These are phyloP conservation scores for Chaetomium tenue DNA, from an alignment of 495 filamentous ascomycete species.

Conservation along the genomic window DNA sequence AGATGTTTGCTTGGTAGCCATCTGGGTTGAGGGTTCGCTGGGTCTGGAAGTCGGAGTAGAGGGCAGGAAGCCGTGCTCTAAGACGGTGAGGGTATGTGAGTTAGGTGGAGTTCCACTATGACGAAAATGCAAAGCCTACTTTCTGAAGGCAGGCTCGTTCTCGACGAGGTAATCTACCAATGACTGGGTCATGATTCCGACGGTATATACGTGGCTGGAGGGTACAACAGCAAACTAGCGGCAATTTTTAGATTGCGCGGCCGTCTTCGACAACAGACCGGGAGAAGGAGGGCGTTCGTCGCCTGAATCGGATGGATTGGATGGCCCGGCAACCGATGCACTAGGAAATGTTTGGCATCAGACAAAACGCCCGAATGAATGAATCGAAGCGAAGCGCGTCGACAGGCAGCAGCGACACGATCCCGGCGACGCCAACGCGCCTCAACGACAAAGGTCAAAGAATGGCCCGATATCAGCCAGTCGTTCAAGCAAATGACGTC, in stretches of 20 bases:
- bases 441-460: not conserved
- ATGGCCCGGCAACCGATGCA: not conserved
- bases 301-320: not conserved
- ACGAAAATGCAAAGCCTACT: slow-evolving; percentile 29
- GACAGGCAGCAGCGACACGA: slow-evolving; percentile 11
- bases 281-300: not conserved
- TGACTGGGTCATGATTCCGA: slow-evolving; percentile 14
- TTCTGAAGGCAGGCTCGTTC: slow-evolving; percentile 47
- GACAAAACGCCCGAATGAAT: not conserved
- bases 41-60: slow-evolving; percentile 88
- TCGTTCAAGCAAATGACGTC: slow-evolving; percentile 18
- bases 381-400: too few relatives aligned
- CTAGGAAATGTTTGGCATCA: not conserved
- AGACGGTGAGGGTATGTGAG: slow-evolving; percentile 9
- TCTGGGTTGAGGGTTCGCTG: slow-evolving; percentile 84
- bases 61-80: slow-evolving; percentile 80
- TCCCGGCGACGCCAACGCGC: not conserved
- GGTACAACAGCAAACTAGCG: not conserved
- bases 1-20: slow-evolving; percentile 80
- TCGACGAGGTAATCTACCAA: slow-evolving; percentile 49
- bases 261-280: not conserved
- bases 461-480: not conserved
- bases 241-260: not conserved
- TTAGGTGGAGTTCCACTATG: not conserved
- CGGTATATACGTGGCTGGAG: too few relatives aligned